phyloP scores from a whole-genome alignment of 441 rosid species.

The Euphorbia celastroides region DNA sequence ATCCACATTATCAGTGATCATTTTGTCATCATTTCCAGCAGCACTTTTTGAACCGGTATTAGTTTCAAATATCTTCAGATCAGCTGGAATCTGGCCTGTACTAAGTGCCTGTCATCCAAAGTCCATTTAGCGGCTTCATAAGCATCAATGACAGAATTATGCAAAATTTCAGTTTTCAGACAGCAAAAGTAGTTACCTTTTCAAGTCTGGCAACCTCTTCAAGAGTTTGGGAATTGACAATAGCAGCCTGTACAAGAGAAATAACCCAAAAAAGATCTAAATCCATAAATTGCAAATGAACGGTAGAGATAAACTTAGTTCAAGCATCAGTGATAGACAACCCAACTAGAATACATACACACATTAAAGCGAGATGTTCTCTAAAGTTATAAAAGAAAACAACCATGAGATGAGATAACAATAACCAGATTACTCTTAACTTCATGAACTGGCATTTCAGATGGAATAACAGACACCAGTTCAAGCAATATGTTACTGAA shows the following conservation, averaged over 20 bases:
- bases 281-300: neutral
- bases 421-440: neutral
- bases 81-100: slow-evolving; percentile 92
- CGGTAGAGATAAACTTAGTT: neutral
- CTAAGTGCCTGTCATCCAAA: slow-evolving; percentile 61
- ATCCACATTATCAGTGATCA: slow-evolving; percentile 26
- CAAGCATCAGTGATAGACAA: neutral
- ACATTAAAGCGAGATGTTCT: too few relatives aligned
- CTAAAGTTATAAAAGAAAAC: too few relatives aligned
- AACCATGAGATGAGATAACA: neutral
- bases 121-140: slow-evolving; percentile 19
- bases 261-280: slow-evolving; percentile 3
- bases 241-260: slow-evolving; percentile 72
- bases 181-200: slow-evolving; percentile 42
- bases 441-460: neutral
- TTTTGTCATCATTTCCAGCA: slow-evolving; percentile 40
- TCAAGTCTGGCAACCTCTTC: slow-evolving; percentile 99
- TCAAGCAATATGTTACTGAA: neutral
- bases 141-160: slow-evolving; percentile 15
- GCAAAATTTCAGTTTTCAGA: slow-evolving; percentile 5
- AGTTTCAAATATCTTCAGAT: slow-evolving; percentile 49
- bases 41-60: slow-evolving; percentile 21
- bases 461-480: neutral
- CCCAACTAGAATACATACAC: neutral
- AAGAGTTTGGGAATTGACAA: slow-evolving; percentile 94